A percentile compares a stretch with the other conserved stretches of the same genome.
Evolutionary conservation across 2,329 filamentous ascomycete species (phyloP).

Genomic region (Anisogramma anomala): DNA sequence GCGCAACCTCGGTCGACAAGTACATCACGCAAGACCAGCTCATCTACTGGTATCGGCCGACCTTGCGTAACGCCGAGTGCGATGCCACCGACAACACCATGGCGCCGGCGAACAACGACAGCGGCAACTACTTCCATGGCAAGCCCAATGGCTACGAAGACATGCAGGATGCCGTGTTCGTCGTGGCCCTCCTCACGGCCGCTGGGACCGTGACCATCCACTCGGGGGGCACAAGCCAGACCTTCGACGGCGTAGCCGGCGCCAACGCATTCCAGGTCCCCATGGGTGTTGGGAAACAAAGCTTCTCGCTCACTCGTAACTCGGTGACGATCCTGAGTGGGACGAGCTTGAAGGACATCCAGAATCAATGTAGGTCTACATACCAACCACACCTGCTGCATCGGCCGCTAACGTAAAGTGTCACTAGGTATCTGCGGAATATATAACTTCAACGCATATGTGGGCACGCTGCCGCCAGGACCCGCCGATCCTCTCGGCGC

Average conservation of each 20-base stretch:
- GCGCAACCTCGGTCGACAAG: constrained; percentile 23
- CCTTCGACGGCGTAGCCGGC: constrained; percentile 35
- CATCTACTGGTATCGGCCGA: constrained; percentile 46
- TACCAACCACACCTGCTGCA: too few species aligned
- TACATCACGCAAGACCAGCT: constrained; percentile 37
- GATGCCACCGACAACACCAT: constrained; percentile 41
- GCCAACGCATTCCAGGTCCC: constrained; percentile 31
- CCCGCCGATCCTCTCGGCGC: constrained; percentile 25
- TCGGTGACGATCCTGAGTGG: constrained; percentile 31
- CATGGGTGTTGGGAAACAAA: constrained; percentile 37
- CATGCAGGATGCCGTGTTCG: constrained; percentile 39
- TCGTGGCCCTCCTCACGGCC: constrained; percentile 37
- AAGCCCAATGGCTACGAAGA: constrained; percentile 38
- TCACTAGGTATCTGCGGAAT: constrained; percentile 30
- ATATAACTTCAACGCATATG: constrained; percentile 47
- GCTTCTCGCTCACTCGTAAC: constrained; percentile 33
- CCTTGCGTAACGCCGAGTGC: constrained; percentile 33
- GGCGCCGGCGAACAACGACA: constrained; percentile 31
- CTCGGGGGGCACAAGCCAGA: constrained; percentile 31
- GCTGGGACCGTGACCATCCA: constrained; percentile 32
- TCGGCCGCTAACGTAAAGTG: too few species aligned
- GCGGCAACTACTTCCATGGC: constrained; percentile 41
- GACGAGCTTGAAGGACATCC: constrained; percentile 37
- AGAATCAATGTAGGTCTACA: constrained; percentile 27
- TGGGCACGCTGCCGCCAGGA: constrained; percentile 36